phyloP scores from a whole-genome alignment of 2,329 filamentous ascomycete genomes.

The Fusarium sp. region DNA sequence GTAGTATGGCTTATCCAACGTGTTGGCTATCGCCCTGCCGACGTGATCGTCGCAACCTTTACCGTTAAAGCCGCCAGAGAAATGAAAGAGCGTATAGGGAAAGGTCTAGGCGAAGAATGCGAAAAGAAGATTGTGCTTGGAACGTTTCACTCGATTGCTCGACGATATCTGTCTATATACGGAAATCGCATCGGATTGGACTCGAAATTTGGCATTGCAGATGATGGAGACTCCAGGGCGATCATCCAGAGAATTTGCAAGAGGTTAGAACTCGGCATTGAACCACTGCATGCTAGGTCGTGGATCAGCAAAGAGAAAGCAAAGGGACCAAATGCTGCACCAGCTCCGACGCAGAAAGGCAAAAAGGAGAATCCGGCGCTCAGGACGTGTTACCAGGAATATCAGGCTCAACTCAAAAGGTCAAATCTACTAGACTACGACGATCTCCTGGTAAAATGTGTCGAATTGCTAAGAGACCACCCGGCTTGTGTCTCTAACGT shows the following conservation, averaged over 20 bases:
- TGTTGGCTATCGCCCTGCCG: slow-evolving; percentile 78
- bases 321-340: slow-evolving; percentile 61
- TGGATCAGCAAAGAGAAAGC: slow-evolving; percentile 80
- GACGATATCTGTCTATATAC: slow-evolving; percentile 85
- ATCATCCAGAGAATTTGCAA: slow-evolving; percentile 88
- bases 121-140: slow-evolving; percentile 85
- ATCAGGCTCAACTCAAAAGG: slow-evolving; percentile 77
- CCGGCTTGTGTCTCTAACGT: slow-evolving; percentile 89
- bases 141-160: slow-evolving; percentile 93
- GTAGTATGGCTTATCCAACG: slow-evolving; percentile 88
- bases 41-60: slow-evolving; percentile 95
- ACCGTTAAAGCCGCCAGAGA: slow-evolving; percentile 94
- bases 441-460: slow-evolving; percentile 86
- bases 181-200: slow-evolving; percentile 84
- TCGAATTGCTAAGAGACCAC: slow-evolving; percentile 77
- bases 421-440: slow-evolving; percentile 95
- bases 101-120: slow-evolving; percentile 79
- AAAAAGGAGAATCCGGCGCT: slow-evolving; percentile 68
- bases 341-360: slow-evolving; percentile 53
- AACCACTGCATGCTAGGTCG: slow-evolving; percentile 75
- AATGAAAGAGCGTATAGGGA: slow-evolving; percentile 90
- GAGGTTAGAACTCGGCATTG: slow-evolving; percentile 73
- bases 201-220: slow-evolving; percentile 90
- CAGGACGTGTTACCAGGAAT: slow-evolving; percentile 75
- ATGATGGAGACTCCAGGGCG: slow-evolving; percentile 80